phyloP scores from a whole-genome alignment of 352 stramenopile species.

The Phytophthora colocasiae region DNA sequence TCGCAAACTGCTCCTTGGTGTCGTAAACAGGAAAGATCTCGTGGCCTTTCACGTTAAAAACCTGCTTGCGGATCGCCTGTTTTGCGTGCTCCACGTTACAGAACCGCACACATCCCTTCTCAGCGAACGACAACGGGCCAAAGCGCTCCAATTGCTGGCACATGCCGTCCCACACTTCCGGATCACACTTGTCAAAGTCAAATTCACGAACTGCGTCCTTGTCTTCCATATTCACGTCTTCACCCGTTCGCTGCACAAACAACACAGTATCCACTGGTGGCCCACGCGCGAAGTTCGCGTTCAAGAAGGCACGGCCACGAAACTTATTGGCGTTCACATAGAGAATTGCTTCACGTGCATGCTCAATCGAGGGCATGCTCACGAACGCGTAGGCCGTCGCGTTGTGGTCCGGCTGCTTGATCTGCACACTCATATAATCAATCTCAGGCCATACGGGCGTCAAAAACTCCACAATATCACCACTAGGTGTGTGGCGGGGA shows the following conservation, averaged over 20 bases:
- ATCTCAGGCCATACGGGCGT: conserved; percentile 56
- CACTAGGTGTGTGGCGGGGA: conserved; percentile 41
- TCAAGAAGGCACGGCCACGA: conserved; percentile 47
- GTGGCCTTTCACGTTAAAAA: conserved; percentile 52
- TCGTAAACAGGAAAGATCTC: conserved; percentile 78
- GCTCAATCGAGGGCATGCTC: conserved; percentile 58
- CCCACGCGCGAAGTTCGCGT: conserved; percentile 76
- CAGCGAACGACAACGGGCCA: conserved; percentile 52
- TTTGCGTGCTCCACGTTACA: conserved; percentile 63
- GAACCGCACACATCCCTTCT: conserved; percentile 63
- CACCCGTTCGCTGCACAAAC: conserved; percentile 63
- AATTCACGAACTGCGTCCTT: conserved; percentile 53
- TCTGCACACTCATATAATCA: conserved; percentile 54
- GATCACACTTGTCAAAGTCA: conserved; percentile 53
- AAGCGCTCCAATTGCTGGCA: conserved; percentile 52
- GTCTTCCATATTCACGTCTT: conserved; percentile 40
- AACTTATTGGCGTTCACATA: conserved; percentile 53
- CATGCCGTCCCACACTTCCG: conserved; percentile 57
- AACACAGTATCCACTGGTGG: conserved; percentile 66
- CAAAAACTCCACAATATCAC: conserved; percentile 66
- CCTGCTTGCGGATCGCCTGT: conserved; percentile 53
- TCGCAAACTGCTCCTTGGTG: conserved; percentile 64
- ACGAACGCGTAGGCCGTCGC: conserved; percentile 71
- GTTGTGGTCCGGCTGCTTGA: conserved; percentile 55
- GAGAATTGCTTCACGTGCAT: conserved; percentile 62